phyloP scores from a whole-genome alignment of 208 protist species.

The Zelonia costaricensis region DNA sequence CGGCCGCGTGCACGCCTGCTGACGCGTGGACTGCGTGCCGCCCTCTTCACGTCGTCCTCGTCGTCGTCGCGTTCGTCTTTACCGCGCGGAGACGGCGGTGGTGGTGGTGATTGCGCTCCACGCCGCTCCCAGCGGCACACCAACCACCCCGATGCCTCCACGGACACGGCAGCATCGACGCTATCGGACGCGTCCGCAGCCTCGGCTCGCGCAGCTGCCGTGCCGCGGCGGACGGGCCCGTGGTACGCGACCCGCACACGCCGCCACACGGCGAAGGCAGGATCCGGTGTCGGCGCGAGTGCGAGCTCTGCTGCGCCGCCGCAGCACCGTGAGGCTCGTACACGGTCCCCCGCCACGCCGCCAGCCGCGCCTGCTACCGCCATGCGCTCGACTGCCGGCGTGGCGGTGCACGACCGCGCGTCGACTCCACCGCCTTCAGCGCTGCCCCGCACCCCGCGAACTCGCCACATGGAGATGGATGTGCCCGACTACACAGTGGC shows the following conservation, averaged over 20 bases:
- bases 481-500: neutral
- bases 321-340: neutral
- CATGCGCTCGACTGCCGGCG: too few relatives aligned
- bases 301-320: too few relatives aligned
- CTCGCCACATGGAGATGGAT: too few relatives aligned
- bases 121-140: too few relatives aligned
- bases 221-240: constrained; percentile 13
- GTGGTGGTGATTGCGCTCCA: too few relatives aligned
- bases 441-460: neutral
- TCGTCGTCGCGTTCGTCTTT: too few relatives aligned
- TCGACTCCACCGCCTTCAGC: neutral
- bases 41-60: constrained; percentile 12
- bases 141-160: too few relatives aligned
- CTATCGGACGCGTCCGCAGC: neutral
- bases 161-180: neutral
- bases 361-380: too few relatives aligned
- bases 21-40: constrained; percentile 21
- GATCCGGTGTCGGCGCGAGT: too few relatives aligned
- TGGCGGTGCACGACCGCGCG: neutral
- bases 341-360: too few relatives aligned
- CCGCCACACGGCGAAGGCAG: too few relatives aligned
- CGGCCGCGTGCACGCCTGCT: constrained; percentile 20
- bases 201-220: neutral
- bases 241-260: constrained; percentile 16
- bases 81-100: too few relatives aligned